Base-by-base conservation (phyloP, 352 stramenopile genomes). In the Phytophthora meadii region DNA sequence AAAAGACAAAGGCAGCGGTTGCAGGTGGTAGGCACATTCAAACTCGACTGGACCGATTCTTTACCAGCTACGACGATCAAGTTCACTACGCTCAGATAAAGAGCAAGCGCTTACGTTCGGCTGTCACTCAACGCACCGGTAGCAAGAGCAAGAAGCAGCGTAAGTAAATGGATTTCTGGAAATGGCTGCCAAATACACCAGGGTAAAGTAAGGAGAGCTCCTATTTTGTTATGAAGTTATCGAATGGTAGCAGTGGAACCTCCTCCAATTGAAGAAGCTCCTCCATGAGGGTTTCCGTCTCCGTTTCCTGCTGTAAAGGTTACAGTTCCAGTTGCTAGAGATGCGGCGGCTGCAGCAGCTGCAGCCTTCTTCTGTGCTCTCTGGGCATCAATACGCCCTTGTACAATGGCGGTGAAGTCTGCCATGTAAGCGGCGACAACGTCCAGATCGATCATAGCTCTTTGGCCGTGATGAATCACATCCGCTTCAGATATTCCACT, bases 51-150 rank as follows among this genome's bases (percentile, higher is more conserved):
- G 97, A 99, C 67, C 88, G 88, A 9, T 98, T 97, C 52, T 99
- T 98, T 65, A 97, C 95, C 62, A 91, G 79, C 19, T 99, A 99
- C 72, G 87, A 99, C 48, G 96, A 99, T 72, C 89, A 97, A 61
- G 90, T 98, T 4, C 97, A 95, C 61, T 98, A 99, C 67, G 97
- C 96, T 2, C 89, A 97, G 58, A 93, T 96, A 49, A 76, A 83
- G 37, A 97, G 89, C 49, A 98, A 97, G 61, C 81, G 94, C 9
- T 74, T 98, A 27, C 82, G 82, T 27, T 84, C 72, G 7, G 93
- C 92, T n/a, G 84, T 98, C 6, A 75, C 79, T 34, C 76, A 74
- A 14, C 62, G 76, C 12, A 57, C 58, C 5, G 40, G 8, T 8
- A 78, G 6, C 19, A 19, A 44, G 30, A 54, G 27, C 19, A 72